Evolutionary conservation across 2,329 filamentous ascomycete species (phyloP).

Genomic region (Fusarium setosum): DNA sequence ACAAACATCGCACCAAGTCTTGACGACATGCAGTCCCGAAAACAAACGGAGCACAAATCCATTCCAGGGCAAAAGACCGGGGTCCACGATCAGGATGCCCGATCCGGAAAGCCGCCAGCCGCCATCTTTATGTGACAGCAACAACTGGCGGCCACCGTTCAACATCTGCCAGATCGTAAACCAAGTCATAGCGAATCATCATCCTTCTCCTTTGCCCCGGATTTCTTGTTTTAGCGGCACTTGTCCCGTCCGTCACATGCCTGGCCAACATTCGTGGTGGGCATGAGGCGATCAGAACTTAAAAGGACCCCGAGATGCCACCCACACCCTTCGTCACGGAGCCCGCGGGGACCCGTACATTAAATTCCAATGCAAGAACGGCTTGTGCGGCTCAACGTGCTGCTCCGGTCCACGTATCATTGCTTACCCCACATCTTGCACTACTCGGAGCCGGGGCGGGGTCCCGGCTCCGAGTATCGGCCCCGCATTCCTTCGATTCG

Average conservation of each 20-base stretch:
- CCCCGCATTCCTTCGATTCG: slow-evolving; percentile 26
- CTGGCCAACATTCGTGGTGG: not conserved
- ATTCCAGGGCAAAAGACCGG: slow-evolving; percentile 8
- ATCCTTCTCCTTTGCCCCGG: slow-evolving; percentile 7
- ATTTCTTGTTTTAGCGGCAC: slow-evolving; percentile 6
- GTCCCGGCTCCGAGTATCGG: slow-evolving; percentile 16
- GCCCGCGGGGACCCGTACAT: slow-evolving; percentile 21
- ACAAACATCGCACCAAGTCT: no score
- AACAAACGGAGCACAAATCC: not conserved
- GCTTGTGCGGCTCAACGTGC: not conserved
- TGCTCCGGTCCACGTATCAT: not conserved
- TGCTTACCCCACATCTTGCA: not conserved
- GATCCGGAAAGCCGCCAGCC: slow-evolving; percentile 21
- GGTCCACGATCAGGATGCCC: slow-evolving; percentile 34
- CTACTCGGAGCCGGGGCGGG: not conserved
- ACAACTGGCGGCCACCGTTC: no score
- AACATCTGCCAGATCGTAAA: no score
- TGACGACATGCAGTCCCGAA: no score
- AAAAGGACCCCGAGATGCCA: not conserved
- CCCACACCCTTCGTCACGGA: slow-evolving; percentile 1
- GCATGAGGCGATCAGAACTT: slow-evolving; percentile 7
- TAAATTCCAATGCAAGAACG: not conserved
- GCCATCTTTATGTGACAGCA: no score
- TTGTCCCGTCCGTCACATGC: slow-evolving; percentile 7
- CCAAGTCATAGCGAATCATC: slow-evolving; percentile 17